A percentile compares a stretch with the other conserved stretches of the same genome.
Evolutionary conservation across 192 early-diverging fungal species (phyloP).

Genomic region (Pilobolus umbonatus): DNA sequence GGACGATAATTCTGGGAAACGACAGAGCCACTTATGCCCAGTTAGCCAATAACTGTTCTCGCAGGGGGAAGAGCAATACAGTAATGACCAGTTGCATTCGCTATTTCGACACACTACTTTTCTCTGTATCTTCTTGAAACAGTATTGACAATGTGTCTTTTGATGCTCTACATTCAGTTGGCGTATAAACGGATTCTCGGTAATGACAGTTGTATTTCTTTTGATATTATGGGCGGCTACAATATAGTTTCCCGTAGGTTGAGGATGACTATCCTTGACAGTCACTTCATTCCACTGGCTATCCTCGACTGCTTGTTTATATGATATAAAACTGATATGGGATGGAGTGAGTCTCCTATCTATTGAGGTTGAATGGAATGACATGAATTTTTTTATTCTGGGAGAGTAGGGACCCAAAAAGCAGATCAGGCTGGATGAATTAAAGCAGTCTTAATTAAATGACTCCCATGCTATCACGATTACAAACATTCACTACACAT

Average conservation of each 20-base stretch:
- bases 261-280: too few species aligned
- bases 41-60: neutral
- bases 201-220: neutral
- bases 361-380: neutral
- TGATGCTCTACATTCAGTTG: neutral
- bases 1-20: constrained; percentile 3
- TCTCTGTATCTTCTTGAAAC: neutral
- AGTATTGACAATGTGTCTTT: neutral
- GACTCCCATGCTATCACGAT: too few species aligned
- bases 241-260: neutral
- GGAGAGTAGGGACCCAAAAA: neutral
- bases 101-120: neutral
- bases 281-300: neutral
- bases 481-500: too few species aligned
- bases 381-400: neutral
- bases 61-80: constrained; percentile 6
- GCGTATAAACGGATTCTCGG: constrained; percentile 7
- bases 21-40: constrained; percentile 8
- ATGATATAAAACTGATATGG: neutral
- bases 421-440: too few species aligned
- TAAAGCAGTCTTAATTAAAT: too few species aligned
- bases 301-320: neutral
- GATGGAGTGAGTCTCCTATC: neutral
- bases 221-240: neutral
- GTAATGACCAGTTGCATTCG: constrained; percentile 4